phyloP scores from a whole-genome alignment of 371 early-diverging fungal species.

The Batkoa obscura region DNA sequence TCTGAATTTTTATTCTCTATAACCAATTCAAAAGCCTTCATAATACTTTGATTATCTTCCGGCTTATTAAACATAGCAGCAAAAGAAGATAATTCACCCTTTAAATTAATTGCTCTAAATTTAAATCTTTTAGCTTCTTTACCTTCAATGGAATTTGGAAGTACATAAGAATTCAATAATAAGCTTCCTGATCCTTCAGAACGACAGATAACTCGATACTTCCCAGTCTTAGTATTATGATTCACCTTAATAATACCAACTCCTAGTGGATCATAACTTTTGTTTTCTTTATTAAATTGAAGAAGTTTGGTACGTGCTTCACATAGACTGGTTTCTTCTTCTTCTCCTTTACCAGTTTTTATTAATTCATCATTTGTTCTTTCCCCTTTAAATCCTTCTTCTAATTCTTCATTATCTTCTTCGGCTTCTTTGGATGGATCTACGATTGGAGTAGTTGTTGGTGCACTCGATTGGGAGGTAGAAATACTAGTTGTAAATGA shows the following conservation, averaged over 20 bases:
- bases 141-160: neutral
- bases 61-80: neutral
- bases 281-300: neutral
- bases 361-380: neutral
- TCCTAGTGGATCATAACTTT: neutral
- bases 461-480: too few relatives aligned
- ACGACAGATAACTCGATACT: neutral
- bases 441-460: too few relatives aligned
- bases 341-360: neutral
- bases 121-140: neutral
- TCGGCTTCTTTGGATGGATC: too few relatives aligned
- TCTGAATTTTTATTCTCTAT: too few relatives aligned
- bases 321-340: neutral
- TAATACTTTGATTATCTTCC: too few relatives aligned
- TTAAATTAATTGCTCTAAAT: neutral
- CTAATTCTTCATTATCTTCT: neutral
- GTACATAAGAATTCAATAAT: neutral
- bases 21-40: too few relatives aligned
- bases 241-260: constrained; percentile 1
- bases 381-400: neutral
- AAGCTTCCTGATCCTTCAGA: neutral
- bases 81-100: neutral
- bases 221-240: neutral
- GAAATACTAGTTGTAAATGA: too few relatives aligned
- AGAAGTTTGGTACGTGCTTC: neutral